phyloP scores from a whole-genome alignment of 1,139 yeast genomes.

The Yamadazyma taylorii region DNA sequence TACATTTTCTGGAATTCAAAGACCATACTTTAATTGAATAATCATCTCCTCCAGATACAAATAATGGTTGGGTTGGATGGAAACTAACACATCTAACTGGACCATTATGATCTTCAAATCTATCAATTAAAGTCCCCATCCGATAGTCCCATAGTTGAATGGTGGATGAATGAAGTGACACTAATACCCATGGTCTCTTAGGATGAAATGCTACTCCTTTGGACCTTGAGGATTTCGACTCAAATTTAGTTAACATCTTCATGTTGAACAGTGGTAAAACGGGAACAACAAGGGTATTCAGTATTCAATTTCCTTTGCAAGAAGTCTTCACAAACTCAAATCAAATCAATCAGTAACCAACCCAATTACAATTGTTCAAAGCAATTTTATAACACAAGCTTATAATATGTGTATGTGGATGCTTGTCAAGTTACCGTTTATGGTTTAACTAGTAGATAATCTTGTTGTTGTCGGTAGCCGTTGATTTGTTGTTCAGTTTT shows the following conservation, averaged over 20 bases:
- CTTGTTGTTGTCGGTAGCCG: constrained; percentile 4
- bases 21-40: constrained; percentile 97
- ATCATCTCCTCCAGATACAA: constrained; percentile 98
- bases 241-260: constrained; percentile 98
- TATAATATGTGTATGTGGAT: too few species aligned
- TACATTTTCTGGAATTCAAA: constrained; percentile 82
- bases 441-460: constrained; percentile 4
- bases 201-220: constrained; percentile 99
- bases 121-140: constrained; percentile 96
- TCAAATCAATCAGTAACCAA: constrained; percentile 1
- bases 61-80: constrained; percentile 97
- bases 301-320: too few species aligned
- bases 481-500: constrained; percentile 14
- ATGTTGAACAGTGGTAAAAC: constrained; percentile 28
- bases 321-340: too few species aligned
- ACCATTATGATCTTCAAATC: constrained; percentile 98
- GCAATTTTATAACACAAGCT: constrained; percentile 2
- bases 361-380: constrained; percentile 4
- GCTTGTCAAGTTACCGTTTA: neutral
- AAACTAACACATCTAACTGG: constrained; percentile 95
- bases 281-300: too few species aligned
- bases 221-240: constrained; percentile 97
- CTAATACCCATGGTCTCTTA: constrained; percentile 93
- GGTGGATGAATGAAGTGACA: constrained; percentile 90
- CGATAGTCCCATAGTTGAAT: constrained; percentile 99